Base-by-base conservation (phyloP, 2,329 filamentous ascomycete species). In the Xylariaceae sp. region DNA sequence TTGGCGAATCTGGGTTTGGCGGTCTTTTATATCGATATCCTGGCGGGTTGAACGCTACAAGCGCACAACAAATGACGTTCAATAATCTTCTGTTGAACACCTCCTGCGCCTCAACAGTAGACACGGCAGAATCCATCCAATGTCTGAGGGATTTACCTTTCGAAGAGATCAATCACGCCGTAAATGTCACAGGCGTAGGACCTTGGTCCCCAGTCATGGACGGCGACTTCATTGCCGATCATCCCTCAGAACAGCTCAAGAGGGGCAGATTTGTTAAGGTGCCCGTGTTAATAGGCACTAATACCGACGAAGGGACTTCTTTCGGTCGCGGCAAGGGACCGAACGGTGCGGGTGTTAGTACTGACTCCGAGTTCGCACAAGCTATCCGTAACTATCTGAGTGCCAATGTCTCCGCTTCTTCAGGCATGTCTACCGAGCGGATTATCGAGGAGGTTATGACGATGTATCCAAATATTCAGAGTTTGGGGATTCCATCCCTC, bases 1-100 rank as follows among this genome's bases (percentile, higher is more conserved):
- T 60, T 13, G 55, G 37, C 20, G 64, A 84, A 57, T 82, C 77
- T 11, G 78, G 78, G 6, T 75, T 73, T 24, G 70, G 71, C 1
- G 67, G 65, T 5, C 61, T 67, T 20, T 64, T 74, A 8, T 48
- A 54, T 2, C 58, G 70, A 42, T 64, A 60, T 29, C 53, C 58
- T 6, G 65, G 67, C 11, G 64, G 64, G 11, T 58, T 68, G 20
- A 71, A 71, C 42, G 59, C 63, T n/a, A 70, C 65, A 10, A 39
- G 36, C 5, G 30, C 49, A 5, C 64, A 64, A 54, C 68, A 73
- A 36, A 36, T 20, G 10, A 57, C 58, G 2, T 73, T 68, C 33
- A 57, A 71, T 33, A 57, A 50, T 4, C 52, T 73, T 0, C 64
- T 66, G 3, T 55, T 54, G 6, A 67, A 70, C 47, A 63, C 66